Base-by-base conservation (phyloP, 768 basidiomycete species). In the Rhizopogon sp. region DNA sequence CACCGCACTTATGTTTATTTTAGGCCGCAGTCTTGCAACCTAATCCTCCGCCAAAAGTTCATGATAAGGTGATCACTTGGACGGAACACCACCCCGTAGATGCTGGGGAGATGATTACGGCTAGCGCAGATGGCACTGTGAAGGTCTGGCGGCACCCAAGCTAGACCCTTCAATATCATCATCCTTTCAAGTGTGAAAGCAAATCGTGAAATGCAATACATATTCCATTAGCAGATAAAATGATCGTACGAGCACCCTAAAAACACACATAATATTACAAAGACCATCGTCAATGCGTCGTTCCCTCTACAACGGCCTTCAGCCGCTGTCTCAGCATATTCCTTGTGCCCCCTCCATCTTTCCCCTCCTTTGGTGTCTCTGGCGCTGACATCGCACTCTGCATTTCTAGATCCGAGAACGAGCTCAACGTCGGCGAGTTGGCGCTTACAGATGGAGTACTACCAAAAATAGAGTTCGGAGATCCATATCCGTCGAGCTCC, bases 11-110 rank as follows among this genome's bases (percentile, higher is more conserved):
- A 45, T 49, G 43, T 52, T 56, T 9, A 9, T 29, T 20, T 22
- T 60, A 95, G 94, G 91, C 83, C 8, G 84, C 82, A 54, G 73
- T 84, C 14, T 62, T 93, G 14, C 76, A 80, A 53, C 87, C 86
- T 28, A 84, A 83, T 56, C 88, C 88, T 41, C 90, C 90, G 8
- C 85, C 83, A 28, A 83, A 85, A 64, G 83, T 81, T 1, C 96
- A 98, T 66, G 76, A 85, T 40, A 93, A 90, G 67, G 79, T 90
- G 29, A 85, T 97, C 49, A 91, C 90, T 10, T 97, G 94, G 92
- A 85, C 90, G 2, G 93, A 95, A 71, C 84, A 93, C 61, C 90
- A 95, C 70, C 93, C 92, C 7, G 79, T 75, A 20, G 87, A 93
- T 53, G 77, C 82, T 6, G 83, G 83, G 16, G 93, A 97, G 68